Percentiles rank a stretch among this genome's conserved stretches.
phyloP scores from a whole-genome alignment of 352 stramenopile genomes.

The Phytophthora brassicae region DNA sequence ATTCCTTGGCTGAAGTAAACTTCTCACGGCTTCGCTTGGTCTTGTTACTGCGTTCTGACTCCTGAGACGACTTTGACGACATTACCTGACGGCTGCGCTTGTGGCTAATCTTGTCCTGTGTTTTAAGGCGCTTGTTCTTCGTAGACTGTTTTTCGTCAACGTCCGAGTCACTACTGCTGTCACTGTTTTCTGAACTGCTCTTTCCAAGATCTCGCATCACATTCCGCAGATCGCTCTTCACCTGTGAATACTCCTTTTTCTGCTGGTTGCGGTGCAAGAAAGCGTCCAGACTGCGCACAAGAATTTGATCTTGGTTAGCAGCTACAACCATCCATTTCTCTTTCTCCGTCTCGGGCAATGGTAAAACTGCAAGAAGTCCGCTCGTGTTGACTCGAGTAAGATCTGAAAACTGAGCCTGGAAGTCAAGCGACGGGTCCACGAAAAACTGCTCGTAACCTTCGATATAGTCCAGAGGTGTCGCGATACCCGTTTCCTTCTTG shows the following conservation, averaged over 20 bases:
- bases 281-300: conserved; percentile 63
- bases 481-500: conserved; percentile 52
- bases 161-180: conserved; percentile 33
- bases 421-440: conserved; percentile 69
- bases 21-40: conserved; percentile 32
- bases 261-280: conserved; percentile 68
- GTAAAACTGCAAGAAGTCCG: conserved; percentile 63
- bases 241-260: conserved; percentile 42
- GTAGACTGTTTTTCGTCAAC: conserved; percentile 3
- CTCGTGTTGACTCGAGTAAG: conserved; percentile 76
- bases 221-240: conserved; percentile 49
- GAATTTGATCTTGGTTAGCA: conserved; percentile 70
- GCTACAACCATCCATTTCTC: conserved; percentile 81
- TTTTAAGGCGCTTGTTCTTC: conserved; percentile 32
- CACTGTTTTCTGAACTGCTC: conserved; percentile 29
- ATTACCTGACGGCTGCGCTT: conserved; percentile 26
- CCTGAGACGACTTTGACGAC: conserved; percentile 16
- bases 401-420: conserved; percentile 78
- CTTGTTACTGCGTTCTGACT: conserved; percentile 12
- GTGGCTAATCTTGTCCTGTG: conserved; percentile 14
- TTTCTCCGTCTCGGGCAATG: conserved; percentile 49
- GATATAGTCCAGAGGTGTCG: conserved; percentile 70
- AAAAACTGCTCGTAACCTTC: conserved; percentile 86
- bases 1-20: conserved; percentile 3
- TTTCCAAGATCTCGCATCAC: conserved; percentile 47